Base-by-base conservation (phyloP, 2,329 filamentous ascomycete species). In the Cladosporium sp. region DNA sequence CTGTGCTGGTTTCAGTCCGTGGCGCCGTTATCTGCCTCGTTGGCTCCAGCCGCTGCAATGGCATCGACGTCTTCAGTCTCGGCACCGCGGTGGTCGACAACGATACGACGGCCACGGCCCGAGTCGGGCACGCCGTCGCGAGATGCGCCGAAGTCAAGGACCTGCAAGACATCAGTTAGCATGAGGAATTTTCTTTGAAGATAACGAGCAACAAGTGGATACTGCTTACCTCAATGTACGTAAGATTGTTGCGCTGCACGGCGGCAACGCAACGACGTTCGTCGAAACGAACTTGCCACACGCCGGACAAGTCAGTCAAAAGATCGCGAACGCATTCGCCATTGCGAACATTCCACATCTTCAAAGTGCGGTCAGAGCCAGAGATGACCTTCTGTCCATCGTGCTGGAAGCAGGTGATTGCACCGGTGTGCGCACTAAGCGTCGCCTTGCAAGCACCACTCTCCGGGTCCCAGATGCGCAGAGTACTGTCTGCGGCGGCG, bases 271-370 rank as follows among this genome's bases (percentile, higher is more conserved):
- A 99, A 77, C 94, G 87, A 71, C 95, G 86, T 75, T 96, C 92
- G 74, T 99, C 93, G 80, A 99, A 99, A 74, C 95, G 95, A 73
- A 99, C 95, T 81, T 99, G 95, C 95, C 95, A 99, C 8, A 99
- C 95, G n/a, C 94, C 93, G 71, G 90, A 94, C 40, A 99, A 84
- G 74, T 97, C 93, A 16, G 92, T 97, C 73, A 99, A 83, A 50
- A 99, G 85, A 78, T 99, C 94, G 71, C 94, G 91, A 62, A 97
- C 88, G 76, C 93, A 97, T 73, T 97, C 91, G 58, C 95, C 95
- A 1, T 90, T 96, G 73, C 89, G 88, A 59, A 97, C 91, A 74
- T 99, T 92, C 95, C 95, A 99, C 92, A 99, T 96, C 83, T 99
- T 99, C 69, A 99, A 83, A 3, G 92, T 97, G 73, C 94, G 89